Conservation (phyloP, 2,329 filamentous ascomycete species). For the Fusarium sp. region DNA sequence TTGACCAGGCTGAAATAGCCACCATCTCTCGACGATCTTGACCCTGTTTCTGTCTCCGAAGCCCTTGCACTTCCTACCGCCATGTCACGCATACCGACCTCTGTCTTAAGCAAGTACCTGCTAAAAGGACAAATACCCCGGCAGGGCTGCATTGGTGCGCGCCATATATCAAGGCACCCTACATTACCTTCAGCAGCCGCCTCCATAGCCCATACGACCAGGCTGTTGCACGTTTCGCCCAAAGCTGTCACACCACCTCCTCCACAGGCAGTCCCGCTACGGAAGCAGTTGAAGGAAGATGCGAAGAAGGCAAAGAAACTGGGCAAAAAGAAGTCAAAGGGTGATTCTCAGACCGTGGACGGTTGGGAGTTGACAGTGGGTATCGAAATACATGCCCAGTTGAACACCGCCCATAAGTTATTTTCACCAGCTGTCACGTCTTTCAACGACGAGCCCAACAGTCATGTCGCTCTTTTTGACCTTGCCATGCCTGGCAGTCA, state of each 20-base stretch:
- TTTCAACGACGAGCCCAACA: constrained; percentile 79
- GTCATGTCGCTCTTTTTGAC: constrained; percentile 90
- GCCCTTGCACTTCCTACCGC: background rate
- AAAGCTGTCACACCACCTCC: constrained; percentile 38
- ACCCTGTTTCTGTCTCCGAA: background rate
- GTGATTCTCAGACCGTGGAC: constrained; percentile 63
- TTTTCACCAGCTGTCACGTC: constrained; percentile 81
- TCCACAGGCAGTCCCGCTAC: constrained; percentile 63
- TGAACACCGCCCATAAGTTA: constrained; percentile 89
- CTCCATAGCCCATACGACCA: constrained; percentile 30
- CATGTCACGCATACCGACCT: constrained; percentile 61
- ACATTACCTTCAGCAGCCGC: constrained; percentile 23
- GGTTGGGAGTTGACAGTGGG: constrained; percentile 96
- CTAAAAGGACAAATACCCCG: constrained; percentile 60
- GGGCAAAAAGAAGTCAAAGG: constrained; percentile 62
- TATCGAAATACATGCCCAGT: constrained; percentile 96
- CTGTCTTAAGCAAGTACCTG: constrained; percentile 63
- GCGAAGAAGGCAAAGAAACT: constrained; percentile 78
- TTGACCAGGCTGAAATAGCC: background rate
- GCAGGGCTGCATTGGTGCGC: constrained; percentile 56
- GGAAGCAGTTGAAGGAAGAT: constrained; percentile 80
- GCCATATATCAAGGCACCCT: constrained; percentile 32
- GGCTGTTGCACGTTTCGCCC: constrained; percentile 51
- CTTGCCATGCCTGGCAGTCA: constrained; percentile 89
- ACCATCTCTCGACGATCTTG: background rate